Evolutionary conservation across 768 basidiomycete genomes (phyloP), one percentile per base, ranked within the genome.

Genomic region (Hemileccinum rubropunctum): DNA sequence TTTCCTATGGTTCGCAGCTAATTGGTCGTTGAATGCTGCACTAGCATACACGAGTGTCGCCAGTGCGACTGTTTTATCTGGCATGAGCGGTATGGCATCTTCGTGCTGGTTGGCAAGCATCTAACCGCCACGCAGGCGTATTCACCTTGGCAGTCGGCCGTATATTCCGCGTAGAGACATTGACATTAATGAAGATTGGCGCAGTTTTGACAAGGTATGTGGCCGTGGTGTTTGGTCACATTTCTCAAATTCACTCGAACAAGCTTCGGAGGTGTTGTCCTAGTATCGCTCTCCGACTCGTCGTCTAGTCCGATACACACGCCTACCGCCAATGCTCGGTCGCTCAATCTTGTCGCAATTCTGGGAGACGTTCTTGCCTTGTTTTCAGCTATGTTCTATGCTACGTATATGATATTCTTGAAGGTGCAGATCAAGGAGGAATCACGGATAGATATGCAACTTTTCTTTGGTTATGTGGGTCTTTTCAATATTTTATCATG

Each of bases 391-490:
- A 56, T 91, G 6, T 88, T 88, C 65, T 98, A 97, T 65, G 88
- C 93, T 0, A 66, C 88, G 40, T 98, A 98, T 68, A 84, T 94
- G 38, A 86, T 87, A 54, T 75, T 95, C 42, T 78, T 98, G 61
- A 98, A 98, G 69, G 87, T 94, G 39, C 82, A 82, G 48, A 88
- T 97, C 45, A 81, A 79, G 38, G 76, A 78, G 32, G 91, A 95
- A 62, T 86, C 87, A 5, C 79, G 91, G 47, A 80, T 94, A 58
- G 84, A 95, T 65, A 94, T 95, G 93, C 88, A 92, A 56, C 75
- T 95, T 26, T 95, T 97, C 74, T 94, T 97, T 60, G 95, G 95
- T 20, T 95, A 91, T 56, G 92, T 95, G 23, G 92, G 94, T 10
- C 71, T 92, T 13, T 91, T 90, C 74, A 95, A 90, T 65, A 81